Evolutionary conservation across 1,139 yeast species (phyloP).

Genomic region (Debaryomyces coudertii): DNA sequence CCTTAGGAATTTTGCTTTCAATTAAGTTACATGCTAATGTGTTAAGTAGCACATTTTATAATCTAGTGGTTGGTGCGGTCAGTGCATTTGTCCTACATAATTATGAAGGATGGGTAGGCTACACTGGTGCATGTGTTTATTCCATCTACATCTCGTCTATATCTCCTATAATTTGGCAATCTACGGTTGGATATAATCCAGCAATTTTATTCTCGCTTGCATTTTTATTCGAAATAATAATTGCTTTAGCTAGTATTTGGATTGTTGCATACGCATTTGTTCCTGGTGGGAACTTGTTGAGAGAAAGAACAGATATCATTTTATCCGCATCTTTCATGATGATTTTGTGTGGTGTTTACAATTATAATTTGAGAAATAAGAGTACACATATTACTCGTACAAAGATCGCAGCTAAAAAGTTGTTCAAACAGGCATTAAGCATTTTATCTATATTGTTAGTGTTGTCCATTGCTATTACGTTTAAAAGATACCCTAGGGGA

Average conservation of each 20-base stretch:
- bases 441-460: conserved; percentile 36
- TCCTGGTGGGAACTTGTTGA: conserved; percentile 84
- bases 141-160: conserved; percentile 64
- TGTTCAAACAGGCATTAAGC: conserved; percentile 28
- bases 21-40: conserved; percentile 28
- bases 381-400: conserved; percentile 27
- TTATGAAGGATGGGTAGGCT: conserved; percentile 80
- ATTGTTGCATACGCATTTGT: conserved; percentile 97
- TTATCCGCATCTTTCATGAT: conserved; percentile 49
- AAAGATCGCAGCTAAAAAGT: conserved; percentile 22
- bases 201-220: conserved; percentile 61
- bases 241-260: conserved; percentile 88
- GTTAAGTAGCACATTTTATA: conserved; percentile 31
- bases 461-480: conserved; percentile 43
- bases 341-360: conserved; percentile 45
- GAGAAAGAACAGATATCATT: conserved; percentile 86
- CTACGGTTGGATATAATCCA: conserved; percentile 61
- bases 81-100: conserved; percentile 55
- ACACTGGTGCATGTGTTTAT: conserved; percentile 70
- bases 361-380: conserved; percentile 32
- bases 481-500: conserved; percentile 59
- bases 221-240: conserved; percentile 55
- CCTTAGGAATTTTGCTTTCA: conserved; percentile 52
- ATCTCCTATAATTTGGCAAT: conserved; percentile 64
- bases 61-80: conserved; percentile 45